Conservation (phyloP, 2,329 filamentous ascomycete species). For the Apiospora malaysiana region DNA sequence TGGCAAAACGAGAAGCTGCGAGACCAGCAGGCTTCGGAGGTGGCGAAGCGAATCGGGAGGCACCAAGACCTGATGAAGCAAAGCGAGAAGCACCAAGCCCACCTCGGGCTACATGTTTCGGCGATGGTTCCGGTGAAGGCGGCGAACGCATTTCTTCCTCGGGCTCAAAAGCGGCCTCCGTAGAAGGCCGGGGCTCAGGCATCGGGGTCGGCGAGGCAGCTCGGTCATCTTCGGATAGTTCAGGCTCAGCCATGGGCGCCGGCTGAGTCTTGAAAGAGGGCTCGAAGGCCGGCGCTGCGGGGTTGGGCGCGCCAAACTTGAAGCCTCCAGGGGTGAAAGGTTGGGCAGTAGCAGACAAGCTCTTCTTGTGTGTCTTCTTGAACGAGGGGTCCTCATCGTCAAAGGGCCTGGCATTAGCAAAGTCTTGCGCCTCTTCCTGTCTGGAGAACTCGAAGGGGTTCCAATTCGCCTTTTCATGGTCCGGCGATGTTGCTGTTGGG, state of each 20-base stretch:
- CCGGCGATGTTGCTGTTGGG: slow-evolving; percentile 58
- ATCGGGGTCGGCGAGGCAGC: slow-evolving; percentile 42
- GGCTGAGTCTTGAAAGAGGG: slow-evolving; percentile 36
- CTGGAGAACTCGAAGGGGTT: slow-evolving; percentile 66
- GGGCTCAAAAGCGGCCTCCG: slow-evolving; percentile 28
- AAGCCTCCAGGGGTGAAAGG: slow-evolving; percentile 63
- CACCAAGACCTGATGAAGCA: slow-evolving; percentile 47
- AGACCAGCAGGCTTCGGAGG: slow-evolving; percentile 50
- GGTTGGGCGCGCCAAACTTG: slow-evolving; percentile 41
- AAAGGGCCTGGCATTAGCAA: slow-evolving; percentile 58
- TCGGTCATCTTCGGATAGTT: slow-evolving; percentile 38
- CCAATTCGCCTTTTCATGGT: slow-evolving; percentile 58
- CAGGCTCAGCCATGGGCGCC: slow-evolving; percentile 30
- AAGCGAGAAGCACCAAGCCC: slow-evolving; percentile 41
- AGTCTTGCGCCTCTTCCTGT: slow-evolving; percentile 53
- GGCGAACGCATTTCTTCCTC: slow-evolving; percentile 23
- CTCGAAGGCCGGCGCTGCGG: slow-evolving; percentile 36
- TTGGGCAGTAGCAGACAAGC: slow-evolving; percentile 73
- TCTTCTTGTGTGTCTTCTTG: slow-evolving; percentile 53
- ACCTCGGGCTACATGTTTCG: slow-evolving; percentile 28
- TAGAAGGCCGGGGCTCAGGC: slow-evolving; percentile 33
- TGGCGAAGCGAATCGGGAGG: slow-evolving; percentile 56
- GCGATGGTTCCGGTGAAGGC: slow-evolving; percentile 30
- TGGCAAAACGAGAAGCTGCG: slow-evolving; percentile 52
- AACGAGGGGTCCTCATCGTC: slow-evolving; percentile 47